Evolutionary conservation across 2,329 filamentous ascomycete genomes (phyloP).

Genomic region (Aureobasidium sp.): DNA sequence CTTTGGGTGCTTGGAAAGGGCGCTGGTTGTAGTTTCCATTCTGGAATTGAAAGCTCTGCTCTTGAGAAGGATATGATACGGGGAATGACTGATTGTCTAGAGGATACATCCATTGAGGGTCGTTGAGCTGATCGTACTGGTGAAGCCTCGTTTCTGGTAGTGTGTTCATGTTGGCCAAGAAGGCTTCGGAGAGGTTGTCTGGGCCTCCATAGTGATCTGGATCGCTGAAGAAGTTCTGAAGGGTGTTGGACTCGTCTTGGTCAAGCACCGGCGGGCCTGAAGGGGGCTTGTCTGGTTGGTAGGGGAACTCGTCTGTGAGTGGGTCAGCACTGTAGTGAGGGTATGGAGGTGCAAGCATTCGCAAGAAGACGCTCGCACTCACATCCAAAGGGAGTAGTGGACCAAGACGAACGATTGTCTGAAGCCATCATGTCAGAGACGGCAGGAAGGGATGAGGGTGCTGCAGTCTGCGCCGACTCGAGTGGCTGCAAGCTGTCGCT

Average conservation of each 20-base stretch:
- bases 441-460: neutral
- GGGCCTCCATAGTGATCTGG: conserved; percentile 8
- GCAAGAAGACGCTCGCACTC: neutral
- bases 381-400: conserved; percentile 7
- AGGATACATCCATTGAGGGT: conserved; percentile 7
- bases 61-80: neutral
- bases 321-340: neutral
- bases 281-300: neutral
- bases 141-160: neutral
- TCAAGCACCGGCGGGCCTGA: conserved; percentile 11
- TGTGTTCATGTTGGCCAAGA: neutral
- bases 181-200: neutral
- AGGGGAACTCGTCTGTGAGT: neutral
- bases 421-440: conserved; percentile 3
- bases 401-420: conserved; percentile 5
- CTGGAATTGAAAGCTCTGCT: neutral
- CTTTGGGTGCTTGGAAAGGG: neutral
- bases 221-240: conserved; percentile 13
- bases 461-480: neutral
- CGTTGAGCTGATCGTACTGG: neutral
- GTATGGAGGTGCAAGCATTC: neutral
- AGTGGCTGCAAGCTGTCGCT: conserved; percentile 1
- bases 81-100: neutral
- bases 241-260: conserved; percentile 4
- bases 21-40: neutral